Evolutionary conservation across 225 moss, liverwort and hornwort species (phyloP).

Genomic region (Sphagnum tenellum): DNA sequence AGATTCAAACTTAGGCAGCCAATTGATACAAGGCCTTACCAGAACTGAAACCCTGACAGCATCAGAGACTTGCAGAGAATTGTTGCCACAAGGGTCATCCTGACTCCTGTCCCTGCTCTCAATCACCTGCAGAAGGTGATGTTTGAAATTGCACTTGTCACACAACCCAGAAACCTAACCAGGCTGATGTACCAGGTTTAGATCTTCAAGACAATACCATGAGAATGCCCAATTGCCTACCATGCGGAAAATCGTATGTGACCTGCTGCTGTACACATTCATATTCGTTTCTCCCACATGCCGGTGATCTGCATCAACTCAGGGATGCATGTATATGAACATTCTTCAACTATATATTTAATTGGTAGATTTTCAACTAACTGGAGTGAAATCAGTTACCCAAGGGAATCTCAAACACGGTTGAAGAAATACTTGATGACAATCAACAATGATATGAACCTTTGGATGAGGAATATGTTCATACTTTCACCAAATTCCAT

Average conservation of each 20-base stretch:
- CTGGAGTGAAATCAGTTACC: too few relatives aligned
- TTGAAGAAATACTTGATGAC: too few relatives aligned
- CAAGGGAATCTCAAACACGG: too few relatives aligned
- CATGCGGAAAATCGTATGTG: conserved; percentile 96
- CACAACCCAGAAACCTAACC: not conserved
- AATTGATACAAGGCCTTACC: conserved; percentile 23
- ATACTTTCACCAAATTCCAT: conserved; percentile 82
- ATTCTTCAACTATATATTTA: too few relatives aligned
- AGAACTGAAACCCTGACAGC: conserved; percentile 92
- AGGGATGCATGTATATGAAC: too few relatives aligned
- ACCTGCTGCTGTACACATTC: conserved; percentile 93
- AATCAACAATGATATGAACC: too few relatives aligned
- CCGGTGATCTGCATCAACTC: conserved; percentile 44
- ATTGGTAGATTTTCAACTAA: too few relatives aligned
- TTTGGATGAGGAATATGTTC: not conserved
- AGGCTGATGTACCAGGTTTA: not conserved
- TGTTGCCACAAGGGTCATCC: conserved; percentile 48
- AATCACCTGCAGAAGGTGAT: conserved; percentile 48
- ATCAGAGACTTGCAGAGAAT: conserved; percentile 56
- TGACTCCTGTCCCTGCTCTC: conserved; percentile 88
- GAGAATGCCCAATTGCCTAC: conserved; percentile 18
- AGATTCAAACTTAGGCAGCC: too few relatives aligned
- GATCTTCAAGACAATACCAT: too few relatives aligned
- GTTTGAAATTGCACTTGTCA: too few relatives aligned
- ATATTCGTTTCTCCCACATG: conserved; percentile 97